These are phyloP conservation scores for Rasamsonia emersonii DNA, from an alignment of 2,329 filamentous ascomycete genomes.

Conservation along the genomic window DNA sequence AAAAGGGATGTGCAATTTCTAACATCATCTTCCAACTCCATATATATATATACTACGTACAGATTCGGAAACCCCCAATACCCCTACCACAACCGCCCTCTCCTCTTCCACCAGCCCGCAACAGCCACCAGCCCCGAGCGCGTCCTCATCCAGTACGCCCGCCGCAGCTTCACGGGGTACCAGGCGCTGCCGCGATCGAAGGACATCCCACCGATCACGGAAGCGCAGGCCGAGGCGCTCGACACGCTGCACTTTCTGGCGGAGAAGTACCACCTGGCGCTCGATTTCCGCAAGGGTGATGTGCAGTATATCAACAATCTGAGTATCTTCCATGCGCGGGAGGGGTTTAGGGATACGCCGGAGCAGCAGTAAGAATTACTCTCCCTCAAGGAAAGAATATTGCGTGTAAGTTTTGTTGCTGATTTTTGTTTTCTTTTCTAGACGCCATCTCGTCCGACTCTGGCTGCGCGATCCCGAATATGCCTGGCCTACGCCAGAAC, in stretches of 20 bases:
- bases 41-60: neutral
- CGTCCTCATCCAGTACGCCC: slow-evolving; percentile 52
- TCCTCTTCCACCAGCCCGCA: slow-evolving; percentile 45
- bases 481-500: slow-evolving; percentile 36
- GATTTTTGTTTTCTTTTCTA: slow-evolving; percentile 10
- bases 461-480: slow-evolving; percentile 42
- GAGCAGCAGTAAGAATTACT: slow-evolving; percentile 27
- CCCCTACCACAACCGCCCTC: slow-evolving; percentile 37
- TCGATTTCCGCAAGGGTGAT: slow-evolving; percentile 42
- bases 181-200: slow-evolving; percentile 33
- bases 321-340: slow-evolving; percentile 43
- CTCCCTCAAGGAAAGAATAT: neutral
- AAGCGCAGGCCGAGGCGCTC: slow-evolving; percentile 46
- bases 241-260: slow-evolving; percentile 44
- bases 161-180: slow-evolving; percentile 49
- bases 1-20: too few species aligned
- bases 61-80: slow-evolving; percentile 45
- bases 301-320: slow-evolving; percentile 47
- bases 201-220: slow-evolving; percentile 40
- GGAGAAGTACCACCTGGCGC: slow-evolving; percentile 32
- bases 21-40: neutral
- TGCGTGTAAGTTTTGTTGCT: neutral
- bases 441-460: slow-evolving; percentile 39
- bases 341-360: slow-evolving; percentile 35
- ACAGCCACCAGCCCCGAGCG: slow-evolving; percentile 41